Percentiles rank a stretch among this genome's conserved stretches.
phyloP scores from a whole-genome alignment of 148 eudicot species.

The Fagopyrum homotropicum region DNA sequence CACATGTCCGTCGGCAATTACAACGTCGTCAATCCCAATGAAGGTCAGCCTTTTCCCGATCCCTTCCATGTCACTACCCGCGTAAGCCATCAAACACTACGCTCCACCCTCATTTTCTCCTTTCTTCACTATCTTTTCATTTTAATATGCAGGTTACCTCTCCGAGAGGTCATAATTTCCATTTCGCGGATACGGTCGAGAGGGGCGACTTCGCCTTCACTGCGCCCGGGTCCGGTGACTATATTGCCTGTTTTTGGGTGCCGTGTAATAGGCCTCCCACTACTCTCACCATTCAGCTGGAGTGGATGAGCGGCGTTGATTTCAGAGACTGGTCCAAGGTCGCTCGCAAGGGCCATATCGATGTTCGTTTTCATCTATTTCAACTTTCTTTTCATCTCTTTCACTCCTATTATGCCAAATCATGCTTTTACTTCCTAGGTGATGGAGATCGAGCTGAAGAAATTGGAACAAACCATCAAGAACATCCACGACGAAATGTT shows the following conservation, averaged over 20 bases:
- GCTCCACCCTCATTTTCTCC: no score
- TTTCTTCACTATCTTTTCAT: no score
- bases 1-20: constrained; percentile 71
- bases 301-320: constrained; percentile 63
- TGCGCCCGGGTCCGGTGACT: constrained; percentile 58
- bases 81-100: constrained; percentile 19
- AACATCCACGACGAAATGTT: constrained; percentile 65
- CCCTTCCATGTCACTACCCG: constrained; percentile 50
- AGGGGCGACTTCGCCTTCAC: constrained; percentile 60
- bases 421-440: constrained; percentile 16
- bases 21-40: constrained; percentile 35
- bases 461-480: constrained; percentile 35
- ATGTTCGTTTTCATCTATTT: constrained; percentile 25
- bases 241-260: constrained; percentile 59
- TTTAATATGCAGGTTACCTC: constrained; percentile 39
- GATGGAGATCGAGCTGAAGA: constrained; percentile 48
- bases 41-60: constrained; percentile 42
- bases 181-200: constrained; percentile 40
- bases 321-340: constrained; percentile 63
- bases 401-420: no score
- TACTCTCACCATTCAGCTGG: constrained; percentile 46
- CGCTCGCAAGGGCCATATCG: constrained; percentile 65
- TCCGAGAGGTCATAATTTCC: constrained; percentile 45
- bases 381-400: not conserved
- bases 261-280: constrained; percentile 38